Conservation (phyloP, 1,284 basidiomycete species). For the Pseudozyma flocculosa region DNA sequence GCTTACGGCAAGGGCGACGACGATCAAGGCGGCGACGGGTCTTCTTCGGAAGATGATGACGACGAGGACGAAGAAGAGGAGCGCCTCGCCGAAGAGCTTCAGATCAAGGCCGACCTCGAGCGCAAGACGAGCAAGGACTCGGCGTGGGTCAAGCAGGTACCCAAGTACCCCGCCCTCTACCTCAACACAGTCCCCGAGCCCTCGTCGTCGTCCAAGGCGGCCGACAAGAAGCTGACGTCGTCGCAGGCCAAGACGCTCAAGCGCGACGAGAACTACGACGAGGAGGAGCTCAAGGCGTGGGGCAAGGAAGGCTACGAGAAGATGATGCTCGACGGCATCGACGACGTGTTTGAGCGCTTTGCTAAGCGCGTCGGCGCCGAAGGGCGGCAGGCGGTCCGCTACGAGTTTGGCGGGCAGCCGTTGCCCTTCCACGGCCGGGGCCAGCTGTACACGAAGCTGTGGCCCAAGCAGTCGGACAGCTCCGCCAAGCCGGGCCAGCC, state of each 20-base stretch:
- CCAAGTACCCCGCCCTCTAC: conserved; percentile 44
- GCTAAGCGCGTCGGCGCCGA: conserved; percentile 43
- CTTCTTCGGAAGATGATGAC: conserved; percentile 31
- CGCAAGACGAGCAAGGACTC: conserved; percentile 13
- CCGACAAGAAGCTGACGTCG: conserved; percentile 22
- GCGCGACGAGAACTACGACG: conserved; percentile 13
- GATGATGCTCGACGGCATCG: conserved; percentile 47
- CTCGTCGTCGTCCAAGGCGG: conserved; percentile 19
- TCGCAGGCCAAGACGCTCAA: conserved; percentile 27
- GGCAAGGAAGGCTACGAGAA: conserved; percentile 51
- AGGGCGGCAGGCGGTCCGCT: conserved; percentile 51
- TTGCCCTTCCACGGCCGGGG: conserved; percentile 47
- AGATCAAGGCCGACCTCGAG: conserved; percentile 50
- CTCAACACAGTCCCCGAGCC: conserved; percentile 54
- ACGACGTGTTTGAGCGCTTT: conserved; percentile 53
- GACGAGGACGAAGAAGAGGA: conserved; percentile 17
- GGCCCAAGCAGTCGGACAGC: conserved; percentile 31
- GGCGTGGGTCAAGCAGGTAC: conserved; percentile 33
- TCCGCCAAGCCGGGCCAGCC: conserved; percentile 4
- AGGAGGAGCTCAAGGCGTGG: conserved; percentile 30
- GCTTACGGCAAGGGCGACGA: conserved; percentile 4
- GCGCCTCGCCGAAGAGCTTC: conserved; percentile 50
- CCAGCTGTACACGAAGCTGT: conserved; percentile 37
- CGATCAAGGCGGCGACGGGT: conserved; percentile 12
- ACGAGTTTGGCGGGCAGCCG: conserved; percentile 51